Evolutionary conservation across 2,329 filamentous ascomycete species (phyloP).

Genomic region (Endothia cerciana): DNA sequence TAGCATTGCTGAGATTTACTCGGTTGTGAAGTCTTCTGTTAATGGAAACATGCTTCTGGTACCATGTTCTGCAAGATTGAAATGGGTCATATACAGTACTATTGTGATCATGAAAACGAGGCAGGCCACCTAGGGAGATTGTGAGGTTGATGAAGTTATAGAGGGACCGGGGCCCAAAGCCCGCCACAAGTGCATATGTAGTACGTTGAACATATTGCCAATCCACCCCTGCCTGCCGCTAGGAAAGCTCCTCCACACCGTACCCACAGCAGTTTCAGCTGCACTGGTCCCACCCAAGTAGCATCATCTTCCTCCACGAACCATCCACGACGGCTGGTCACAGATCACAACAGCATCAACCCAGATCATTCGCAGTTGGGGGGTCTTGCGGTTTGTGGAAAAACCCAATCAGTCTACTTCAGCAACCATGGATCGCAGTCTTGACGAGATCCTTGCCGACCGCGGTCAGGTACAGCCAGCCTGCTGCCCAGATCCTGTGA

Average conservation of each 20-base stretch:
- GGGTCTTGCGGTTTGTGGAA: not conserved
- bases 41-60: too few relatives aligned
- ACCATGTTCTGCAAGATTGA: too few relatives aligned
- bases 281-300: not conserved
- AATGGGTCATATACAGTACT: too few relatives aligned
- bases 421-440: slow-evolving; percentile 53
- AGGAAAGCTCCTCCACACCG: not conserved
- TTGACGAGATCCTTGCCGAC: slow-evolving; percentile 61
- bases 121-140: too few relatives aligned
- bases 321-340: not conserved
- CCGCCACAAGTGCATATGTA: not conserved
- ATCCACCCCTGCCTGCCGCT: not conserved
- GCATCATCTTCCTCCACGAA: not conserved
- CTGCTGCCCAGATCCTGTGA: not conserved
- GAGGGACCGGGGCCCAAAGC: too few relatives aligned
- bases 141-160: too few relatives aligned
- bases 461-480: slow-evolving; percentile 35
- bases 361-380: not conserved
- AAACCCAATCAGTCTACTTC: not conserved
- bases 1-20: too few relatives aligned
- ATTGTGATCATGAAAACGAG: too few relatives aligned
- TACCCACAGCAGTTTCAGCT: not conserved
- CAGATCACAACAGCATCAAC: not conserved
- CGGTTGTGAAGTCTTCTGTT: too few relatives aligned
- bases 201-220: not conserved